Evolutionary conservation across 106 monocot genomes (phyloP).

Genomic region (Dioscorea alata): DNA sequence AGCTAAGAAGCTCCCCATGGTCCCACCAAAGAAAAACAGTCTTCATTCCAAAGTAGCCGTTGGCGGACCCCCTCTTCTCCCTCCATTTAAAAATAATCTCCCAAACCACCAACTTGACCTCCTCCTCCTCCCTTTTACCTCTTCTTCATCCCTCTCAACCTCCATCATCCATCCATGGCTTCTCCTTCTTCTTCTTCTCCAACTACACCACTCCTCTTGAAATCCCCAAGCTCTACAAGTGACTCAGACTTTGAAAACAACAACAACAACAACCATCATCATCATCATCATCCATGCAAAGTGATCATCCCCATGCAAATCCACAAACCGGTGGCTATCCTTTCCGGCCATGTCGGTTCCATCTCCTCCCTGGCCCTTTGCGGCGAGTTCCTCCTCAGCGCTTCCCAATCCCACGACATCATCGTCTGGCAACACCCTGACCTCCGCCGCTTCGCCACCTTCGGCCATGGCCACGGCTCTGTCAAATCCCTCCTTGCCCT

Average conservation of each 20-base stretch:
- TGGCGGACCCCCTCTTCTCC: background rate
- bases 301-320: no score
- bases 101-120: no score
- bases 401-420: slow-evolving; percentile 56
- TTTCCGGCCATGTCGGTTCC: slow-evolving; percentile 44
- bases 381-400: slow-evolving; percentile 82
- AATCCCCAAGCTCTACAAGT: no score
- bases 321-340: slow-evolving; percentile 35
- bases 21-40: background rate
- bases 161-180: no score
- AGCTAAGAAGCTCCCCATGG: no score
- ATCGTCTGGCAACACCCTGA: slow-evolving; percentile 70
- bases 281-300: no score
- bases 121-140: no score
- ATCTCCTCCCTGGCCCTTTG: slow-evolving; percentile 65
- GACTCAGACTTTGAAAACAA: background rate
- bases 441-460: slow-evolving; percentile 51
- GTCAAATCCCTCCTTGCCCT: slow-evolving; percentile 58
- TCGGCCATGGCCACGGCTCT: slow-evolving; percentile 54
- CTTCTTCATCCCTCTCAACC: background rate
- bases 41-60: slow-evolving; percentile 20
- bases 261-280: no score
- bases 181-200: no score
- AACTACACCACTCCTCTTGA: background rate
- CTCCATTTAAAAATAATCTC: slow-evolving; percentile 7